A percentile compares a stretch with the other conserved stretches of the same genome.
Evolutionary conservation across 2,329 filamentous ascomycete species (phyloP).

Genomic region (Geoglossum cookeanum): DNA sequence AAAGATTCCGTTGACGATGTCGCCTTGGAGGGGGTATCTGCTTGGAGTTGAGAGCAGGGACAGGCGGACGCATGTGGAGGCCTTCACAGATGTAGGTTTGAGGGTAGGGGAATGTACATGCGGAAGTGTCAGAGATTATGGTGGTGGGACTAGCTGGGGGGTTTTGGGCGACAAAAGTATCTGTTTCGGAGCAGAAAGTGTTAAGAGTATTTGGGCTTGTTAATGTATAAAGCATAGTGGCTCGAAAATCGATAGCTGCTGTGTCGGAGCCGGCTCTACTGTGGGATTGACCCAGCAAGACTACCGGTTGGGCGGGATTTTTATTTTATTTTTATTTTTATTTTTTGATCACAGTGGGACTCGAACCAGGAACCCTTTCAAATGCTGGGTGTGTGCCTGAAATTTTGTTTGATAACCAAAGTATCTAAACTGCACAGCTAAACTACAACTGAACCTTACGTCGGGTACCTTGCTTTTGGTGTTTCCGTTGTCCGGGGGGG

Average conservation of each 20-base stretch:
- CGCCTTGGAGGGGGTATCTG: conserved; percentile 25
- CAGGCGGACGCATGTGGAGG: conserved; percentile 28
- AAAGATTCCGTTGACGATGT: neutral
- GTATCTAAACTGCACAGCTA: no score
- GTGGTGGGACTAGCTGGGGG: neutral
- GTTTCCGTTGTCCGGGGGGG: no score
- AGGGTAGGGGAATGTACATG: conserved; percentile 22
- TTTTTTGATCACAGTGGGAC: no score
- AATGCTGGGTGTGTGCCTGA: no score
- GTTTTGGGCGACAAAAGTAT: conserved; percentile 16
- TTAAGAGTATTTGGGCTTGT: conserved; percentile 24
- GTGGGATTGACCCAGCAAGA: no score
- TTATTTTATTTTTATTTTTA: no score
- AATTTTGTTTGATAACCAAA: no score
- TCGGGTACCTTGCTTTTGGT: no score
- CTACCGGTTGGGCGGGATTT: no score
- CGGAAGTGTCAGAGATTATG: conserved; percentile 9
- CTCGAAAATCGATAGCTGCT: conserved; percentile 40
- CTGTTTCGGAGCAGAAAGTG: conserved; percentile 27
- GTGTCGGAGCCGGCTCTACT: conserved; percentile 31
- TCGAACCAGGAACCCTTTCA: no score
- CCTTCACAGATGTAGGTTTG: conserved; percentile 33
- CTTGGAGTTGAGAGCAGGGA: conserved; percentile 31
- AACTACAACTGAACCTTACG: no score
- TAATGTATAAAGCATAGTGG: conserved; percentile 33